Percentiles rank a stretch among this genome's conserved stretches.
These are phyloP conservation scores for Adansonia madagascariensis DNA, from an alignment of 441 rosid genomes.

Conservation along the genomic window DNA sequence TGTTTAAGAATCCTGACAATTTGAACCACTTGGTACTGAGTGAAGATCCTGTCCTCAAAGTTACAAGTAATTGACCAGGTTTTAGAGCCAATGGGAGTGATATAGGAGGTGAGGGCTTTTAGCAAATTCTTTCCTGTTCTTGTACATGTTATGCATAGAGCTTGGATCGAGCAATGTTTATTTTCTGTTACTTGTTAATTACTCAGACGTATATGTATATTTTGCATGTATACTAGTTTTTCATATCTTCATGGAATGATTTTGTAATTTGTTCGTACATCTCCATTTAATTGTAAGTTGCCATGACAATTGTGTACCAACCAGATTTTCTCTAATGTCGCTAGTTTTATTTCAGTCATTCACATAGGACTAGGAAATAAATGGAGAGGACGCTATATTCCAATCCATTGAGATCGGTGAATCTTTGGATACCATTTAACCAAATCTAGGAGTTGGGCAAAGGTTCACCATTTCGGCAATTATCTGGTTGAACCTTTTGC, in stretches of 20 bases:
- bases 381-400: background rate
- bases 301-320: background rate
- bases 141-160: constrained; percentile 33
- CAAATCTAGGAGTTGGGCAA: background rate
- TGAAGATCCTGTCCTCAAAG: constrained; percentile 7
- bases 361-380: background rate
- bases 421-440: background rate
- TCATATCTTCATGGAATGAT: constrained; percentile 10
- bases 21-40: background rate
- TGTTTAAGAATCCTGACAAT: constrained; percentile 33
- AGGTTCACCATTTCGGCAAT: background rate
- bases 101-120: constrained; percentile 30
- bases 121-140: constrained; percentile 31
- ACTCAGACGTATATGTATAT: constrained; percentile 22
- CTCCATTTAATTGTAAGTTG: background rate
- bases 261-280: background rate
- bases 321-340: background rate
- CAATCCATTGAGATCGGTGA: background rate
- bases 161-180: constrained; percentile 23
- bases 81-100: constrained; percentile 16
- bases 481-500: background rate
- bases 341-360: background rate
- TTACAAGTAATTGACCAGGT: background rate
- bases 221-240: constrained; percentile 4
- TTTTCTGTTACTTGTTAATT: constrained; percentile 24